These are phyloP conservation scores for Plasmodium gonderi DNA, from an alignment of 169 alveolate species.

Conservation along the genomic window DNA sequence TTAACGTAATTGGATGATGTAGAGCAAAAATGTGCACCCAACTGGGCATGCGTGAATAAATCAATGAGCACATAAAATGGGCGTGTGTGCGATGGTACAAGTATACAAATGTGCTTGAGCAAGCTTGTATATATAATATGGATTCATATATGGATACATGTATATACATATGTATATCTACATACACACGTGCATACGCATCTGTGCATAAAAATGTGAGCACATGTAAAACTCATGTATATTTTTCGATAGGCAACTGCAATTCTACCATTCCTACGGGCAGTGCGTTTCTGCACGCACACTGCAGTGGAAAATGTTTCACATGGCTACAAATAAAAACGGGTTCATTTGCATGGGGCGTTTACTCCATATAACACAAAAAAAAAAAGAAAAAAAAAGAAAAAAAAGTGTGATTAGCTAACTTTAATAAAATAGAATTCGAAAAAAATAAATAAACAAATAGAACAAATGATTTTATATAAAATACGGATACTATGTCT, in stretches of 20 bases:
- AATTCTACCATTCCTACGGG: slow-evolving; percentile 47
- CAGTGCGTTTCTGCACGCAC: slow-evolving; percentile 76
- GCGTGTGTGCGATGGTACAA: no score
- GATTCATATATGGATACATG: neutral
- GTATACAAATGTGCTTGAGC: neutral
- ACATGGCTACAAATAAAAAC: slow-evolving; percentile 68
- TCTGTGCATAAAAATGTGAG: neutral
- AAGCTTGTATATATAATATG: neutral
- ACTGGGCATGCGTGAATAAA: neutral
- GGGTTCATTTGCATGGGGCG: neutral
- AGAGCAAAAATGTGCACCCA: neutral
- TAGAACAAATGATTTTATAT: neutral
- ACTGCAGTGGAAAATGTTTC: slow-evolving; percentile 62
- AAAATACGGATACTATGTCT: neutral
- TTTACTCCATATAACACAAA: slow-evolving; percentile 8
- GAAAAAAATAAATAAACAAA: neutral
- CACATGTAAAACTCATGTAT: no score
- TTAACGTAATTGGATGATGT: neutral
- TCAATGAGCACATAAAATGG: neutral
- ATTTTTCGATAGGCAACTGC: neutral
- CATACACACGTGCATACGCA: neutral
- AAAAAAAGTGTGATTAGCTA: neutral
- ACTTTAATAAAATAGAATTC: neutral
- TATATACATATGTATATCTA: neutral
- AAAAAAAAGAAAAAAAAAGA: neutral